These are phyloP conservation scores for Colletotrichum abscissum DNA, from an alignment of 2,329 filamentous ascomycete genomes.

Conservation along the genomic window DNA sequence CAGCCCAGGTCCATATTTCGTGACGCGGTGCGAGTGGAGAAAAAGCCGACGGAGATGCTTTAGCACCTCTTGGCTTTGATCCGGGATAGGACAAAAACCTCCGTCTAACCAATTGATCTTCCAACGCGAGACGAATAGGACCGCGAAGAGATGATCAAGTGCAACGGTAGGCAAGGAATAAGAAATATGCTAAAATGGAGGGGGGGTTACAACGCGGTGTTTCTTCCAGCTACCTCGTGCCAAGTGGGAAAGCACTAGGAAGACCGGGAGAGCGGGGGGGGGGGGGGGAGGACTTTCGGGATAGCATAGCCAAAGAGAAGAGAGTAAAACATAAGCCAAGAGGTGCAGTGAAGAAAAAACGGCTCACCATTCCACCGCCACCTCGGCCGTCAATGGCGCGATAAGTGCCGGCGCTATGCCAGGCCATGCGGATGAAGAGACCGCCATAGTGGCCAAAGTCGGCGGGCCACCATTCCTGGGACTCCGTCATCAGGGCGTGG, in stretches of 20 bases:
- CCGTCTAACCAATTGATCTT: slow-evolving; percentile 9
- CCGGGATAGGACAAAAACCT: slow-evolving; percentile 26
- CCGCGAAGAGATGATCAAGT: not conserved
- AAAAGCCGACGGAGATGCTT: not conserved
- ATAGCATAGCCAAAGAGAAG: not conserved
- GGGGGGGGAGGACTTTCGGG: not conserved
- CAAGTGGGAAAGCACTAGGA: not conserved
- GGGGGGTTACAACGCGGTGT: not conserved
- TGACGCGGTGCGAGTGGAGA: slow-evolving; percentile 16
- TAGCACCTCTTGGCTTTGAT: slow-evolving; percentile 12
- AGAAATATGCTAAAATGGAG: not conserved
- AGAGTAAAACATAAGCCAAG: not conserved
- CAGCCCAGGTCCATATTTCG: slow-evolving; percentile 8
- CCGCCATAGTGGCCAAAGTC: slow-evolving; percentile 86
- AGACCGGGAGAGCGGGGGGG: not conserved
- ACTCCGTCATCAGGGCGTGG: slow-evolving; percentile 78
- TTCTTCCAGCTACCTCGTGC: not conserved
- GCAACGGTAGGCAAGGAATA: not conserved
- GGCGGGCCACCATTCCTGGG: slow-evolving; percentile 84
- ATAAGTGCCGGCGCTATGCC: slow-evolving; percentile 85
- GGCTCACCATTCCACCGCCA: slow-evolving; percentile 69
- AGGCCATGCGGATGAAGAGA: slow-evolving; percentile 83
- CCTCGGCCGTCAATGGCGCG: slow-evolving; percentile 80
- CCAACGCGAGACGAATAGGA: not conserved
- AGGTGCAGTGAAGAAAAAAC: not conserved